Percentiles rank a stretch among this genome's conserved stretches.
These are phyloP conservation scores for Botryotinia globosa DNA, from an alignment of 2,329 filamentous ascomycete species.

Conservation along the genomic window DNA sequence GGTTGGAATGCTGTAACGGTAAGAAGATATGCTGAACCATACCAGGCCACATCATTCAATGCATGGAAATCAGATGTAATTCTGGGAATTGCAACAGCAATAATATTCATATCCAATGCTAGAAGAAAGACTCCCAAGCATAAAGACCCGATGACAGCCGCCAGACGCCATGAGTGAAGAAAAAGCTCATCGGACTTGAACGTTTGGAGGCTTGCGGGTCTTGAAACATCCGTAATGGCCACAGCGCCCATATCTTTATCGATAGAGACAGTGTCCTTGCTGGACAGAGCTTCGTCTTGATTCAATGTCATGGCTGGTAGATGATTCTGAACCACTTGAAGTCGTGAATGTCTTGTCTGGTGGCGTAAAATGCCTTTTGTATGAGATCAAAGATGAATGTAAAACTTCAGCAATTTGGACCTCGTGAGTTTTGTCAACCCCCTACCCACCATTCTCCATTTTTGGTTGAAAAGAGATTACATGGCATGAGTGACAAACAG, in stretches of 20 bases:
- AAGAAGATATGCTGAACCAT: conserved; percentile 37
- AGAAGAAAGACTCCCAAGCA: conserved; percentile 7
- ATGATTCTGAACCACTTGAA: neutral
- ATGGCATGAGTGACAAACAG: neutral
- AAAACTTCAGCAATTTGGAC: neutral
- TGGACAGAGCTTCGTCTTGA: neutral
- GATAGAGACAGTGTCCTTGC: neutral
- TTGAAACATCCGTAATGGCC: neutral
- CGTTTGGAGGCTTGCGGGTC: neutral
- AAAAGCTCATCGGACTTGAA: neutral
- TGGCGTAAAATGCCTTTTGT: neutral
- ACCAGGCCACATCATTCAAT: conserved; percentile 50
- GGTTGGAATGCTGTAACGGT: conserved; percentile 39
- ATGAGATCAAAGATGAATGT: neutral
- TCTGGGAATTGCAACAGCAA: conserved; percentile 45
- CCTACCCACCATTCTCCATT: neutral
- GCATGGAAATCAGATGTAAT: conserved; percentile 44
- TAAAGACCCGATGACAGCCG: conserved; percentile 7
- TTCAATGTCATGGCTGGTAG: neutral
- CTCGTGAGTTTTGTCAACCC: neutral
- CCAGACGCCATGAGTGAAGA: conserved; percentile 10
- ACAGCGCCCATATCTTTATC: neutral
- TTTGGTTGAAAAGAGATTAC: neutral
- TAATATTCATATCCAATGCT: conserved; percentile 12
- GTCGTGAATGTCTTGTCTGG: neutral